Evolutionary conservation across 345 rosid species (phyloP), one percentile per base, ranked within the genome.

Genomic region (Salix brachista): DNA sequence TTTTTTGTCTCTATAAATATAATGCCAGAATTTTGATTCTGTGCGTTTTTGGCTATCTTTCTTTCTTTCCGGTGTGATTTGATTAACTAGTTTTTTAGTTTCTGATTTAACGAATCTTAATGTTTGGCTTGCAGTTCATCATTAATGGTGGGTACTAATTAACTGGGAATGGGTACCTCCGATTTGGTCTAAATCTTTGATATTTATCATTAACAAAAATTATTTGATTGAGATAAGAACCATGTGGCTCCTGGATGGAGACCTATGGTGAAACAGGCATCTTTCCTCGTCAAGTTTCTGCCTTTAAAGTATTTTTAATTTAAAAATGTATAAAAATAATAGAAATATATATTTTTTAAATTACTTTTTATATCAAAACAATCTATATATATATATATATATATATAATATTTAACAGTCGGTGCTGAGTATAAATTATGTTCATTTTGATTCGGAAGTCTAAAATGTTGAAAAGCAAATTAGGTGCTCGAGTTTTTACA

Each of bases 1-100:
- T 73, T 69, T 46, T 66, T 65, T 23, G 2, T 25, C 56, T 25
- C 65, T 44, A 76, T 37, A 36, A 67, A 73, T 30, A 62, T 50
- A 71, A 50, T 13, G 72, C 78, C 75, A 78, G 83, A 68, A 77
- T 77, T 72, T 76, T 61, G 32, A 17, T 30, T 80, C 81, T 78
- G 78, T 34, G 68, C 62, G 74, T 39, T 68, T 81, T 77, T 69
- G 66, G 80, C 3, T 12, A 28, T 25, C 5, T 39, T 23, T 41
- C 54, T 52, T 34, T 17, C 14, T 14, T 56, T 36, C 46, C 42
- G 32, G 9, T 23, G n/a, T 37, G 6, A 3, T 42, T 42, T 42
- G 46, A 42, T 42, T 10, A 0, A 42, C 14, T 42, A 42, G 14
- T 10, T 42, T 42, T 11, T 42, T 12, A 42, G 46, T 42, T 11